Evolutionary conservation across 2,329 filamentous ascomycete species (phyloP), one percentile per base, ranked within the genome.

Genomic region (Cladosporium sphaerospermum): DNA sequence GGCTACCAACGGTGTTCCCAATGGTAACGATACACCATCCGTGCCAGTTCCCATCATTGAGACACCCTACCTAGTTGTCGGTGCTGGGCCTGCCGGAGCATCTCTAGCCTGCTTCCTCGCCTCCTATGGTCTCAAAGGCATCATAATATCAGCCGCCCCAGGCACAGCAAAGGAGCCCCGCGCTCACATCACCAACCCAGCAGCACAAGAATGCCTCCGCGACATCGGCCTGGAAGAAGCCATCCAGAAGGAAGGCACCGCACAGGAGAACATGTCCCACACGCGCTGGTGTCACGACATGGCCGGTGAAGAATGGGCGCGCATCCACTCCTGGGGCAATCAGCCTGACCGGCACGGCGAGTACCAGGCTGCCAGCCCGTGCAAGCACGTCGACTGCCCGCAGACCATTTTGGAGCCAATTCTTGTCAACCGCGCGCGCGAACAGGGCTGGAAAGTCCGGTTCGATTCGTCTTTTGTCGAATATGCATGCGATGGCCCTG

Each of bases 131-230:
- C 63, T 78, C 3, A 76, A 67, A 31, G 81, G 81, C 1, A 71
- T 83, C 42, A 74, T 83, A 57, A 70, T 84, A 47, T 73, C 74
- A 6, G 62, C 71, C 2, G 73, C 75, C 0, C 64, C 77, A 0
- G 73, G 74, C 3, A 80, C 75, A 1, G 78, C 80, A 1, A 69
- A 78, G 53, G 82, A 79, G 1, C 81, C 81, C 1, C 69, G 81
- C 23, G 81, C 80, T 0, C 81, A 84, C 61, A 80, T 83, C 53
- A 82, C 77, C 41, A 84, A 83, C 61, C 78, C 77, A 64, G 79
- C 78, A 0, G 78, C 78, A 0, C 62, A 79, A 14, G 81, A 76
- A 64, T 74, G 71, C 59, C 64, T 76, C 8, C 68, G 73, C 31
- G 73, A 75, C 55, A 72, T 75, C 40, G 72, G 69, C 2, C 64